Conservation (phyloP, 169 alveolate species). For the Plasmodium gallinaceum region DNA sequence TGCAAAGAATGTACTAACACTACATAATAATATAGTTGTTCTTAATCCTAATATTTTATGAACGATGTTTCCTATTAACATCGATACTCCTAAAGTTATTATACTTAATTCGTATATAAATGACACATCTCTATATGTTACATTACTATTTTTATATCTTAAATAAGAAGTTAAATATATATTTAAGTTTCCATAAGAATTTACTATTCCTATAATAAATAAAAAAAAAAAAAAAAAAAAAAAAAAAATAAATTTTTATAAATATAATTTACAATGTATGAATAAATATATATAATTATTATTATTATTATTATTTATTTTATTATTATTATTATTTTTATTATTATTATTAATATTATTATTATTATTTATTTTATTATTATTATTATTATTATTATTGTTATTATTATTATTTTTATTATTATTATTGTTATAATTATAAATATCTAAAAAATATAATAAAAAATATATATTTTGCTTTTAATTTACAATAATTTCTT, state of each 20-base stretch:
- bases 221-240: background rate
- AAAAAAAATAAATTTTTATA: background rate
- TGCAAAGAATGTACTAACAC: slow-evolving; percentile 27
- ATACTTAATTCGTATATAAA: slow-evolving; percentile 45
- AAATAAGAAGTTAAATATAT: slow-evolving; percentile 67
- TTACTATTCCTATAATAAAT: slow-evolving; percentile 31
- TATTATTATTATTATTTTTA: too few relatives aligned
- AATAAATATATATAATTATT: too few relatives aligned
- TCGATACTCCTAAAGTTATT: slow-evolving; percentile 39
- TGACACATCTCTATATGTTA: slow-evolving; percentile 48
- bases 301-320: too few relatives aligned
- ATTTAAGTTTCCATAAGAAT: slow-evolving; percentile 69
- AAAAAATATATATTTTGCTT: too few relatives aligned
- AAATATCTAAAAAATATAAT: background rate
- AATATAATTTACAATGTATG: background rate
- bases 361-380: too few relatives aligned
- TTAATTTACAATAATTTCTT: too few relatives aligned
- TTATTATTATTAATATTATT: too few relatives aligned
- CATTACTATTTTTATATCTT: slow-evolving; percentile 50
- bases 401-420: too few relatives aligned
- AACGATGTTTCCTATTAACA: slow-evolving; percentile 48
- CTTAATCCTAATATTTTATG: slow-evolving; percentile 55
- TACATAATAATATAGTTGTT: slow-evolving; percentile 21
- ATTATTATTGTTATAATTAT: background rate
- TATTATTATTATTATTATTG: too few relatives aligned